These are phyloP conservation scores for Pseudopyricularia javanii DNA, from an alignment of 2,329 filamentous ascomycete genomes.

Conservation along the genomic window DNA sequence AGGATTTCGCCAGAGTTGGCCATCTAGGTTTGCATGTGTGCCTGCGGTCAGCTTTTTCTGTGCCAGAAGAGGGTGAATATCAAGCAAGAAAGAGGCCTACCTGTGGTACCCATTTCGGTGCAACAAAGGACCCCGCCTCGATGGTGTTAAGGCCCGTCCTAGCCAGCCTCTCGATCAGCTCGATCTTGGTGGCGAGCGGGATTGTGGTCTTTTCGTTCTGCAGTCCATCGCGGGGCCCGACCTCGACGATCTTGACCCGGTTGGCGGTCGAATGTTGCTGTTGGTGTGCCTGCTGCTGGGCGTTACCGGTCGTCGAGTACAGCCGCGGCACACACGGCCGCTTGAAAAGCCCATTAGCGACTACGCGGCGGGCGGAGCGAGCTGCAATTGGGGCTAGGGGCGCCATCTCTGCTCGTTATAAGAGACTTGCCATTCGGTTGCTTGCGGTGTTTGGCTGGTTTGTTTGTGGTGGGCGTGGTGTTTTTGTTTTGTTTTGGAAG, in stretches of 20 bases:
- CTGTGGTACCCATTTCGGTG: constrained; percentile 77
- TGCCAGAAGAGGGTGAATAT: not conserved
- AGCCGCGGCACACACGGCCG: not conserved
- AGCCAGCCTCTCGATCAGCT: constrained; percentile 59
- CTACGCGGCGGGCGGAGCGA: not conserved
- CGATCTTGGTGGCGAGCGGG: constrained; percentile 60
- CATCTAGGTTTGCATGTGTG: constrained; percentile 43
- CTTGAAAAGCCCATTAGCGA: not conserved
- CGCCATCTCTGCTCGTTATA: not conserved
- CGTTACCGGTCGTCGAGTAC: not conserved
- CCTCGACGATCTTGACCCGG: constrained; percentile 52
- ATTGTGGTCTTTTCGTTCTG: constrained; percentile 72
- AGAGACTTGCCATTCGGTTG: not conserved
- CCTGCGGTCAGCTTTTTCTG: not conserved
- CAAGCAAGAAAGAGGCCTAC: not conserved
- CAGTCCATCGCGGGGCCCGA: constrained; percentile 74
- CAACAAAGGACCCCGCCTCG: constrained; percentile 72
- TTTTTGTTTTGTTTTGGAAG: no score
- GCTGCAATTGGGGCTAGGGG: not conserved
- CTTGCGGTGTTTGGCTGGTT: not conserved
- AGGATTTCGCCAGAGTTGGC: constrained; percentile 66
- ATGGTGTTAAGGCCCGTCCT: constrained; percentile 60
- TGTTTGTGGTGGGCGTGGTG: no score
- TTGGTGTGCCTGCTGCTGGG: not conserved
- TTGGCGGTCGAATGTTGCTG: constrained; percentile 1